Evolutionary conservation across 805 yeast species (phyloP), one percentile per base, ranked within the genome.

Genomic region (Candida chilensis): DNA sequence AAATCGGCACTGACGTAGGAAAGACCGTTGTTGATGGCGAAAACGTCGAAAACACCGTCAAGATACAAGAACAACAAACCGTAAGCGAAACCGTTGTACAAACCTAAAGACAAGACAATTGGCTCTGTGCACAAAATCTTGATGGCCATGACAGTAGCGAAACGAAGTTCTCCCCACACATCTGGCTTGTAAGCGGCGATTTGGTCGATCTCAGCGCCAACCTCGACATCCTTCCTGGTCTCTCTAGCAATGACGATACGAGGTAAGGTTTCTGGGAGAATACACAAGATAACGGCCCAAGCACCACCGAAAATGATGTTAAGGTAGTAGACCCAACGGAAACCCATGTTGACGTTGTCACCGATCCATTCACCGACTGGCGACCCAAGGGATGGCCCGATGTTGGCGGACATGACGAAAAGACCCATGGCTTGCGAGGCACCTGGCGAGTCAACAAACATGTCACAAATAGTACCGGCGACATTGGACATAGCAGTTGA

Each of bases 371-470:
- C 57, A 35, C 60, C 60, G 27, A 52, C 48, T 27, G 54, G 51
- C 36, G 57, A 55, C 34, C 60, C 60, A 27, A 54, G 30, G 11
- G 55, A 48, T 22, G 60, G 58, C 32, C 60, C 60, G 18, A 52
- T 43, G 39, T 54, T 52, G 25, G 58, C 58, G 22, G 52, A 41
- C 34, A 45, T 43, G 12, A 54, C 60, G 26, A 54, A 54, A 3
- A 52, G 28, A 5, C 55, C 52, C 58, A 54, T 52, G 26, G 58
- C 53, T 33, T 52, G 57, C 13, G 57, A 46, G 11, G 60, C 58
- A 28, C 38, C 50, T 37, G 52, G 58, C 4, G 57, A 42, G 33
- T 45, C 42, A 36, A 52, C 51, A 29, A 54, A 54, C 35, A 54
- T 34, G 36, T 54, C 60, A 34, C 54, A 57, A 39, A 54, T 46